phyloP scores from a whole-genome alignment of 1,284 basidiomycete species.

The Puccinia horiana region DNA sequence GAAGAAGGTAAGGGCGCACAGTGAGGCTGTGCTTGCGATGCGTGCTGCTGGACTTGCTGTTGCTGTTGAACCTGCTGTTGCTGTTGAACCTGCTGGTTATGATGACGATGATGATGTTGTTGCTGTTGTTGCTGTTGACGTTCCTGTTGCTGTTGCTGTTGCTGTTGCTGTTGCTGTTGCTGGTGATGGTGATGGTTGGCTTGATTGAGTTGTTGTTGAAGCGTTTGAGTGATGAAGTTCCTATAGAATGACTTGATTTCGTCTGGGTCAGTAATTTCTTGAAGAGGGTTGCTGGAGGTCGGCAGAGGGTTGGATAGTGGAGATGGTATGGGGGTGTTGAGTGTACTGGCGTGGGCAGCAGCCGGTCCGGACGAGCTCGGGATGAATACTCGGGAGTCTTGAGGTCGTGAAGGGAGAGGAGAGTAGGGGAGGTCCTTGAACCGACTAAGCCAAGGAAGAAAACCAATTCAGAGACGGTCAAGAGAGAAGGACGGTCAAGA shows the following conservation, averaged over 20 bases:
- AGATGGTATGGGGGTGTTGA: neutral
- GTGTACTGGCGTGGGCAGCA: slow-evolving; percentile 8
- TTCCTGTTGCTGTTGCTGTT: slow-evolving; percentile 7
- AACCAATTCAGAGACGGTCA: neutral
- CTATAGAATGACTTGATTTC: slow-evolving; percentile 39
- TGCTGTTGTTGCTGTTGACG: neutral
- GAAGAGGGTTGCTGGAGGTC: neutral
- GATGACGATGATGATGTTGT: slow-evolving; percentile 8
- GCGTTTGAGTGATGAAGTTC: slow-evolving; percentile 4
- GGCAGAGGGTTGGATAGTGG: slow-evolving; percentile 1
- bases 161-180: neutral
- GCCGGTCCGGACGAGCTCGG: neutral
- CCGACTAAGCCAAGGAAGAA: neutral
- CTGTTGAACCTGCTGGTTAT: neutral
- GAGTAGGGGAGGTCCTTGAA: slow-evolving; percentile 37
- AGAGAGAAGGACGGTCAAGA: slow-evolving; percentile 10
- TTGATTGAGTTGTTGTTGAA: slow-evolving; percentile 41
- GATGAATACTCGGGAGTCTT: neutral
- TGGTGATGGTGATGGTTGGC: slow-evolving; percentile 1
- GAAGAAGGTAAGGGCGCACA: neutral
- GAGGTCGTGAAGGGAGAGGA: neutral
- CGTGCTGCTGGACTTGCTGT: neutral
- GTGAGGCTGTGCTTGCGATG: neutral
- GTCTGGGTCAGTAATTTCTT: slow-evolving; percentile 6
- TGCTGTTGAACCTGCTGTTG: neutral